Evolutionary conservation across 176 grass and related monocot genomes (phyloP), one percentile per base, ranked within the genome.

Genomic region (Raddia distichophylla): DNA sequence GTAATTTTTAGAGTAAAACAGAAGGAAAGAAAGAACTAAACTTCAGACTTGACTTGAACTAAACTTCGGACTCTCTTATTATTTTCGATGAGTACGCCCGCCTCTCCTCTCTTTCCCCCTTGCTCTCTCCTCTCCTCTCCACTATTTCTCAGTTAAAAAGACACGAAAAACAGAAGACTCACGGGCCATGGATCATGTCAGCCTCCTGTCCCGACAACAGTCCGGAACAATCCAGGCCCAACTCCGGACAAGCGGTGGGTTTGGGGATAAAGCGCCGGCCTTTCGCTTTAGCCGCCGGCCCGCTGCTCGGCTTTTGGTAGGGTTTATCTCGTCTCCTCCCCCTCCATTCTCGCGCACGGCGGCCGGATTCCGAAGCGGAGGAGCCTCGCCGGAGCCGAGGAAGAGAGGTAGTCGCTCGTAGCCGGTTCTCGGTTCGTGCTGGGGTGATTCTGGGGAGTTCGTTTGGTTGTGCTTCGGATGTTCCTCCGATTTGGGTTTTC

Each of bases 311-410:
- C 47, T 75, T 68, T 57, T 59, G 49, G 42, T 89, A 89, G 82
- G 87, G 82, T 89, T 85, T 85, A 89, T 89, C 87, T 49, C 77
- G 56, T 75, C 19, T 71, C 76, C 74, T 77, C n/a, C 13, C 27
- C 68, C 1, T 85, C 78, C 46, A 83, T 71, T 77, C 58, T 54
- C 55, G 58, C 77, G 44, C 51, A 78, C 78, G 83, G 58, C 67
- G 53, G 32, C 44, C 60, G 44, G 83, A 73, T 86, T 73, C 78
- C 72, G 1, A 27, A 10, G 19, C 72, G 5, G 27, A 22, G 55
- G 10, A 20, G 6, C 74, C 75, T 33, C 69, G 10, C 46, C 79
- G 27, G 46, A 64, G 32, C 74, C 50, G 5, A 63, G 78, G 35
- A 17, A 8, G 52, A 79, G 80, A 84, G 84, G 70, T 61, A 42